A percentile compares a stretch with the other conserved stretches of the same genome.
Evolutionary conservation across 805 yeast species (phyloP).

Genomic region (Wickerhamiella australiensis): DNA sequence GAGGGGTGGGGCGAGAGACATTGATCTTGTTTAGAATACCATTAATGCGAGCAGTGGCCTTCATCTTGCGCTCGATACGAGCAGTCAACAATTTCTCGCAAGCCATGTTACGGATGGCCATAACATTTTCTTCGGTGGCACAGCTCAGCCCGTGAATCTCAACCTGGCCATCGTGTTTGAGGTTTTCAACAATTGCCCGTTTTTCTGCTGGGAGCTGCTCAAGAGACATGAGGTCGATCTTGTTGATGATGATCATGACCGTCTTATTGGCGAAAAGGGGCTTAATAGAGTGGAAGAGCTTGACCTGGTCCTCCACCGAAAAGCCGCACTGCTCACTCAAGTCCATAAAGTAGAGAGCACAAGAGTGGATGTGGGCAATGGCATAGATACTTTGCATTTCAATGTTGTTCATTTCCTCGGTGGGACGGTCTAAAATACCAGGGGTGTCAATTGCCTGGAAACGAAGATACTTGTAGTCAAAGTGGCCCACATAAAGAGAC

Average conservation of each 20-base stretch:
- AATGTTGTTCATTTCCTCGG: slow-evolving; percentile 98
- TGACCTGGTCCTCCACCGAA: slow-evolving; percentile 92
- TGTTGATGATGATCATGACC: slow-evolving; percentile 90
- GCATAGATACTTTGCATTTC: slow-evolving; percentile 99
- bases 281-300: slow-evolving; percentile 90
- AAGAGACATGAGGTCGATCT: slow-evolving; percentile 76
- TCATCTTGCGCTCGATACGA: slow-evolving; percentile 91
- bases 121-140: slow-evolving; percentile 84
- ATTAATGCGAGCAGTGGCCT: slow-evolving; percentile 79
- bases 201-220: slow-evolving; percentile 73
- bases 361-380: slow-evolving; percentile 93
- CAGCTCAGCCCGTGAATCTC: slow-evolving; percentile 92
- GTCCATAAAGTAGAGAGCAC: slow-evolving; percentile 96
- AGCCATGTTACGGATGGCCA: slow-evolving; percentile 92
- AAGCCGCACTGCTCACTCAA: slow-evolving; percentile 98
- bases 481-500: slow-evolving; percentile 94
- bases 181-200: slow-evolving; percentile 55
- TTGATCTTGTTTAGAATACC: slow-evolving; percentile 91
- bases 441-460: slow-evolving; percentile 99
- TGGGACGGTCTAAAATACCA: slow-evolving; percentile 96
- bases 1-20: slow-evolving; percentile 75
- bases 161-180: slow-evolving; percentile 53
- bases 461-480: slow-evolving; percentile 92
- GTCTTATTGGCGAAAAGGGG: slow-evolving; percentile 95
- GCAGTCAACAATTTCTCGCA: slow-evolving; percentile 93